Base-by-base conservation (phyloP, 108 stramenopile genomes). In the Mediolabrus comicus region DNA sequence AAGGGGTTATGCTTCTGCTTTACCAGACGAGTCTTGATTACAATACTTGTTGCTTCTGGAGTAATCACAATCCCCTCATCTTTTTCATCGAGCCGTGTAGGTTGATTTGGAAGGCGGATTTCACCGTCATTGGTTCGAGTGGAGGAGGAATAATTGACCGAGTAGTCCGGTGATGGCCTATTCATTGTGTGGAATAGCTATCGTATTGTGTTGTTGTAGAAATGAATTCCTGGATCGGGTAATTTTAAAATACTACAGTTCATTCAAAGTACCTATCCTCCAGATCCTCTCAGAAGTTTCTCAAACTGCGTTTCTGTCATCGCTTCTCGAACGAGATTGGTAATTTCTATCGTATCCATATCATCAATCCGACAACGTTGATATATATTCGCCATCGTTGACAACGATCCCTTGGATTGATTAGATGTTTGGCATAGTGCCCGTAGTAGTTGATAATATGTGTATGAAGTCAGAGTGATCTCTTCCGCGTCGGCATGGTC, bases 61-160 rank as follows among this genome's bases (percentile, higher is more conserved):
- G 59, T 71, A 35, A 77, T 77, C 17, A 77, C 65, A 25, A 77
- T 59, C 22, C 69, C 76, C 22, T 53, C 39, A 19, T 67, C 74
- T 16, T 59, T 39, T 0, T 58, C 41, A 17, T 17, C 16, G 10
- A 4, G 41, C 0, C 41, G 41, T 17, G 41, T 41, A 16, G 41
- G 16, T 41, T 41, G 41, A 41, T 16, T 16, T 41, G 41, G 41
- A 16, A 41, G n/a, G n/a, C n/a, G 41, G 17, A 41, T 41, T 3
- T 8, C 13, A 36, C 17, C 41, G 4, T 41, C 41, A 1, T n/a
- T 16, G 2, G 41, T 16, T 41, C 41, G n/a, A 17, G 41, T 17
- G 0, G 41, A 41, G 16, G 16, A 41, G 6, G 38, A 39, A 5
- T 41, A 41, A 3, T 41, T 41, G 41, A 41, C 41, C 4, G 41